Percentiles rank a stretch among this genome's conserved stretches.
Conservation (phyloP, 2,329 filamentous ascomycete genomes). For the Chalaropsis ovoidea region DNA sequence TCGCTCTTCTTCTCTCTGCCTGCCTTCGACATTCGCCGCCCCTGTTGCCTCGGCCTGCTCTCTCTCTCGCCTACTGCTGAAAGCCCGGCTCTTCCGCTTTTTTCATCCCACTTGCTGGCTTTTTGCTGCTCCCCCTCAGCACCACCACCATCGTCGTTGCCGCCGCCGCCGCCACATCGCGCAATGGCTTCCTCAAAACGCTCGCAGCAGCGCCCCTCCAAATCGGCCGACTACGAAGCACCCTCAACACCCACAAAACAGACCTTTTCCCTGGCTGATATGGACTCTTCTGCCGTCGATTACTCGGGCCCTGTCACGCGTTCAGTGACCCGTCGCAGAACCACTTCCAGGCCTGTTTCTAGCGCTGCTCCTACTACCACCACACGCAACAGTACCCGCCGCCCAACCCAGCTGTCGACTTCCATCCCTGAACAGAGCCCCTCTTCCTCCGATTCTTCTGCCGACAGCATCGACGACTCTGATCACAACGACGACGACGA, state of each 20-base stretch:
- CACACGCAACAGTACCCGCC: conserved; percentile 9
- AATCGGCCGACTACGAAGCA: not conserved
- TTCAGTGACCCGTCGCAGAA: conserved; percentile 51
- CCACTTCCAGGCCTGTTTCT: conserved; percentile 15
- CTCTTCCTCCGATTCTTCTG: conserved; percentile 20
- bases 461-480: conserved; percentile 20
- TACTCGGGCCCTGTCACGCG: conserved; percentile 68
- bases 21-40: not conserved
- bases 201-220: conserved; percentile 20
- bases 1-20: conserved; percentile 20
- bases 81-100: conserved; percentile 23
- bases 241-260: conserved; percentile 20
- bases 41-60: conserved; percentile 17
- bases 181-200: conserved; percentile 22
- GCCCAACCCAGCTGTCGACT: not conserved
- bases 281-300: conserved; percentile 11
- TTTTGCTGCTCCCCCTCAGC: conserved; percentile 4
- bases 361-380: conserved; percentile 13
- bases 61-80: conserved; percentile 7
- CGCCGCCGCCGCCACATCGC: not conserved
- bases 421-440: conserved; percentile 14
- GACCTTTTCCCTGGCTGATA: conserved; percentile 14
- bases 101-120: conserved; percentile 18
- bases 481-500: conserved; percentile 18
- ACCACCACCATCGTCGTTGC: not conserved